Base-by-base conservation (phyloP, 192 early-diverging fungal genomes). In the Thamnidium elegans region DNA sequence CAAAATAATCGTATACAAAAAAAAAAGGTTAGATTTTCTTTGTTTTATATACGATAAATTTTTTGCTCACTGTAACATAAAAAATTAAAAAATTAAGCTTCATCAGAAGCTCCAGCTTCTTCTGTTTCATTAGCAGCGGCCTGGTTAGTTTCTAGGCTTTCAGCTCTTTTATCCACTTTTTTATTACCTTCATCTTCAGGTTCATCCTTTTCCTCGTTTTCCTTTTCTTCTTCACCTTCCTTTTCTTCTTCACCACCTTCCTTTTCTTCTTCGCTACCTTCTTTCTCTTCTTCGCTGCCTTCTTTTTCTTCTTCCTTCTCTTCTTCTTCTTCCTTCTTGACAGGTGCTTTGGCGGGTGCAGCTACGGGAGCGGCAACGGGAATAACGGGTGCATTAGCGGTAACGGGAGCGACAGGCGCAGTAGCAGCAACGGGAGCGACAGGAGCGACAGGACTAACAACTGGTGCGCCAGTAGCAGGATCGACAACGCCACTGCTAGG, bases 31-130 rank as follows among this genome's bases (percentile, higher is more conserved):
- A n/a, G n/a, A n/a, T n/a, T n/a, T n/a, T n/a, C n/a, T n/a, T n/a
- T n/a, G n/a, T n/a, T n/a, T n/a, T n/a, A n/a, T n/a, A n/a, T n/a
- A n/a, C n/a, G n/a, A n/a, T n/a, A n/a, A n/a, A n/a, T n/a, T n/a
- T n/a, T n/a, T n/a, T n/a, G n/a, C n/a, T n/a, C n/a, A n/a, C n/a
- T n/a, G n/a, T n/a, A n/a, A n/a, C n/a, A n/a, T n/a, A n/a, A n/a
- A n/a, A n/a, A n/a, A n/a, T n/a, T n/a, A n/a, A n/a, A 48, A 48
- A n/a, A 48, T 20, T 56, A 56, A 39, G 55, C 31, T 17, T 56
- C 55, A 39, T 56, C 55, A 20, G n/a, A 17, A 39, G 53, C 26
- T 11, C 31, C 55, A 34, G 32, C n/a, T 39, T 39, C 36, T 39
- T 39, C 36, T 6, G 36, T 9, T 9, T 39, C 34, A 4, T 36